Conservation (phyloP, 768 basidiomycete species). For the Hericium rajendrae region DNA sequence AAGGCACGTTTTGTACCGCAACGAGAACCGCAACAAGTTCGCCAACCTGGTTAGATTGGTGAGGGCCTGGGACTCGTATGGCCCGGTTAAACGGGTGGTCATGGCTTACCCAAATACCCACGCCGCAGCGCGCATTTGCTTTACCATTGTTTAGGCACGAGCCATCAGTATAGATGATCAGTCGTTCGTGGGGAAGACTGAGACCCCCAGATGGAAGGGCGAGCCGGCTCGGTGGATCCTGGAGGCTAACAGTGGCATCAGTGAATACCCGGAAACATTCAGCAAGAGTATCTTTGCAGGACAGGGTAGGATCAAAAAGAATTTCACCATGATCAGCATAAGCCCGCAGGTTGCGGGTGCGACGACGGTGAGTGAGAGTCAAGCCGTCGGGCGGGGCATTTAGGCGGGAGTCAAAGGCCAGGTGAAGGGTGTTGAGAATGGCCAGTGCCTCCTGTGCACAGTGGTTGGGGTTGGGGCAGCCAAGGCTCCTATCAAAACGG, state of each 20-base stretch:
- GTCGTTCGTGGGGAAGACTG: neutral
- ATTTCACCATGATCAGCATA: neutral
- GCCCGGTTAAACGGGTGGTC: neutral
- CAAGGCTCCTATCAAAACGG: neutral
- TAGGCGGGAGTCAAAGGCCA: too few species aligned
- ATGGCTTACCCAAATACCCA: conserved; percentile 1
- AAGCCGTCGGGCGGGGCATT: neutral
- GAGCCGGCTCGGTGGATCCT: neutral
- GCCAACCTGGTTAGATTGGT: neutral
- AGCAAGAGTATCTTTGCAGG: neutral
- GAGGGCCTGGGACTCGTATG: neutral
- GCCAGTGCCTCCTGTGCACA: neutral
- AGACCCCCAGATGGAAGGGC: neutral
- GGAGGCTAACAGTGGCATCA: neutral
- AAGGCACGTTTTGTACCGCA: neutral
- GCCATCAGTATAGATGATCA: conserved; percentile 19
- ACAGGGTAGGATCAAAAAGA: neutral
- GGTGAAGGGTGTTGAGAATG: neutral
- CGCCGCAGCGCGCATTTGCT: conserved; percentile 12
- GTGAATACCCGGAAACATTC: neutral
- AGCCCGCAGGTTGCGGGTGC: neutral
- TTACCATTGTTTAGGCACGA: conserved; percentile 16
- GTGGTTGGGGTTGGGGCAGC: neutral
- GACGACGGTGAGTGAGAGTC: neutral
- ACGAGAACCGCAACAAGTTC: conserved; percentile 12